A percentile compares a stretch with the other conserved stretches of the same genome.
Evolutionary conservation across 306 rosid genomes (phyloP).

Genomic region (Echinosophora koreensis): DNA sequence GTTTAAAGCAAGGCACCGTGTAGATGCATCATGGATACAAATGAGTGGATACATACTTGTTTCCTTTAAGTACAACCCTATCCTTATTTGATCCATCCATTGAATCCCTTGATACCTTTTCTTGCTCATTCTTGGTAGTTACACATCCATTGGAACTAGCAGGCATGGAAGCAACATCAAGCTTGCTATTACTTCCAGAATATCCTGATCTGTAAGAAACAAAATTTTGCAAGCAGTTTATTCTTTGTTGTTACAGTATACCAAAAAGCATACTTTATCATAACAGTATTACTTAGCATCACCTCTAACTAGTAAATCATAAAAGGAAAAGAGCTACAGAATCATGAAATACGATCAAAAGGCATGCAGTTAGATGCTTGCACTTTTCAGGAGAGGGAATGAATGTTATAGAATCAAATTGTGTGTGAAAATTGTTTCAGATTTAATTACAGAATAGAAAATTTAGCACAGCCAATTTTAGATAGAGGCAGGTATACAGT

Average conservation of each 20-base stretch:
- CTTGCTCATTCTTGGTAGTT: conserved; percentile 66
- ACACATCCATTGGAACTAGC: conserved; percentile 56
- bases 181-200: conserved; percentile 58
- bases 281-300: conserved; percentile 18
- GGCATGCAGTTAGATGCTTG: conserved; percentile 2
- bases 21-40: conserved; percentile 35
- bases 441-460: not conserved
- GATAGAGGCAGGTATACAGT: not conserved
- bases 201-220: conserved; percentile 68
- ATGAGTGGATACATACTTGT: conserved; percentile 61
- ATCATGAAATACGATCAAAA: conserved; percentile 23
- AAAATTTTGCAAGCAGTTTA: conserved; percentile 35
- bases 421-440: not conserved
- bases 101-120: conserved; percentile 67
- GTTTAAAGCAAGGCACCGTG: conserved; percentile 35
- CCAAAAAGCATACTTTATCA: conserved; percentile 30
- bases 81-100: conserved; percentile 65
- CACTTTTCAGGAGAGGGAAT: not conserved
- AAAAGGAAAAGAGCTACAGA: conserved; percentile 5
- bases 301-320: conserved; percentile 32
- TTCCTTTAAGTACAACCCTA: conserved; percentile 61
- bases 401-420: not conserved
- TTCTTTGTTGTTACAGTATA: conserved; percentile 25
- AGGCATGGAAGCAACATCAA: conserved; percentile 62
- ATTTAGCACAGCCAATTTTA: not conserved